Conservation (phyloP, 2,329 filamentous ascomycete genomes). For the Shiraia bambusicola region DNA sequence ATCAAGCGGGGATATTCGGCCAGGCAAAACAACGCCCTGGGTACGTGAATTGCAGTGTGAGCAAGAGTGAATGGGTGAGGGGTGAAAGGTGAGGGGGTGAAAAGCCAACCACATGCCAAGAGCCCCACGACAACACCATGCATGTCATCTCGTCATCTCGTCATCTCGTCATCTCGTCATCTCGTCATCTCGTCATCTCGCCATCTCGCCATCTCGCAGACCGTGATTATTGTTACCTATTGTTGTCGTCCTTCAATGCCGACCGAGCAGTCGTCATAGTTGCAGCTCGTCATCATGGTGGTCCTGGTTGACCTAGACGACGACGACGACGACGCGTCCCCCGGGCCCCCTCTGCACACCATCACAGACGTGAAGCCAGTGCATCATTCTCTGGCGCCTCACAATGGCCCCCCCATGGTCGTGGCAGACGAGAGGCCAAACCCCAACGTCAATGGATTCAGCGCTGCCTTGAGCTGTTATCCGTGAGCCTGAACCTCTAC, state of each 20-base stretch:
- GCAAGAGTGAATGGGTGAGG: too few relatives aligned
- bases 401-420: constrained; percentile 6
- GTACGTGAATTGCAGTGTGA: too few relatives aligned
- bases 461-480: constrained; percentile 66
- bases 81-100: too few relatives aligned
- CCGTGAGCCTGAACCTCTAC: constrained; percentile 57
- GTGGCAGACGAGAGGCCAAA: constrained; percentile 42
- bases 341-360: too few relatives aligned
- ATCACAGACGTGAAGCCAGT: constrained; percentile 27
- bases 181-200: constrained; percentile 5
- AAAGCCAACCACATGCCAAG: too few relatives aligned
- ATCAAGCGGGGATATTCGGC: too few relatives aligned
- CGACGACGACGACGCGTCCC: constrained; percentile 35
- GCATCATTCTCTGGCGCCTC: constrained; percentile 26
- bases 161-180: too few relatives aligned
- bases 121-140: constrained; percentile 2
- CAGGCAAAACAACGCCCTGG: too few relatives aligned
- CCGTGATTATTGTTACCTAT: too few relatives aligned
- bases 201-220: too few relatives aligned
- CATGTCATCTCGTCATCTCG: constrained; percentile 5
- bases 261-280: constrained; percentile 8
- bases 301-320: constrained; percentile 49
- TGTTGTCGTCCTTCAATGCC: constrained; percentile 42
- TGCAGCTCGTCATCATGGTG: constrained; percentile 42
- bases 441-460: constrained; percentile 61